Evolutionary conservation across 1,284 basidiomycete species (phyloP).

Genomic region (Melampsora larici-populina): DNA sequence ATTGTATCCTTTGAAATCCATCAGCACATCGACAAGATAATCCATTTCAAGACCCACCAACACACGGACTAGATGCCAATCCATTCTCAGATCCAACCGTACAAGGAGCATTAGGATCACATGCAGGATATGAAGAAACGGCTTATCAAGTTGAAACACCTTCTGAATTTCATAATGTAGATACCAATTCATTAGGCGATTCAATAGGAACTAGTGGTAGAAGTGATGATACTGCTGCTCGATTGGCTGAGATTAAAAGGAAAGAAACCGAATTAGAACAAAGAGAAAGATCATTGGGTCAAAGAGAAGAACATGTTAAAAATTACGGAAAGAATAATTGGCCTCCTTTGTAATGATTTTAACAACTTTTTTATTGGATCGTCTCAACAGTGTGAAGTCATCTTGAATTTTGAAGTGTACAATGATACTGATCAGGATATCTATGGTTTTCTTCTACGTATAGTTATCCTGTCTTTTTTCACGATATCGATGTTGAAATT

Average conservation of each 20-base stretch:
- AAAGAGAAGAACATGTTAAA: constrained; percentile 65
- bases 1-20: not conserved
- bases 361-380: constrained; percentile 43
- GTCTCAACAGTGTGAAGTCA: constrained; percentile 2
- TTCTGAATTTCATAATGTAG: constrained; percentile 5
- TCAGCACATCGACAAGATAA: constrained; percentile 27
- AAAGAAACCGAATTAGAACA: constrained; percentile 75
- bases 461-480: constrained; percentile 38
- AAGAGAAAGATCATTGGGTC: constrained; percentile 67
- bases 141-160: not conserved
- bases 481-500: constrained; percentile 62
- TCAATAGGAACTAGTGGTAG: constrained; percentile 43
- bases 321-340: constrained; percentile 81
- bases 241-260: constrained; percentile 65
- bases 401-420: not conserved
- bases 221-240: constrained; percentile 54
- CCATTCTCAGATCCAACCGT: constrained; percentile 55
- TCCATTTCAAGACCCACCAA: constrained; percentile 33
- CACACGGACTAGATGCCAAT: constrained; percentile 46
- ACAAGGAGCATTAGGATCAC: constrained; percentile 42
- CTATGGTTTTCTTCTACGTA: not conserved
- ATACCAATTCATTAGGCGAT: constrained; percentile 36
- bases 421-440: constrained; percentile 55
- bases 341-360: constrained; percentile 67
- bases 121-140: constrained; percentile 30